Conservation (phyloP, 257 asterid genomes). For the Gynochthodes officinalis region DNA sequence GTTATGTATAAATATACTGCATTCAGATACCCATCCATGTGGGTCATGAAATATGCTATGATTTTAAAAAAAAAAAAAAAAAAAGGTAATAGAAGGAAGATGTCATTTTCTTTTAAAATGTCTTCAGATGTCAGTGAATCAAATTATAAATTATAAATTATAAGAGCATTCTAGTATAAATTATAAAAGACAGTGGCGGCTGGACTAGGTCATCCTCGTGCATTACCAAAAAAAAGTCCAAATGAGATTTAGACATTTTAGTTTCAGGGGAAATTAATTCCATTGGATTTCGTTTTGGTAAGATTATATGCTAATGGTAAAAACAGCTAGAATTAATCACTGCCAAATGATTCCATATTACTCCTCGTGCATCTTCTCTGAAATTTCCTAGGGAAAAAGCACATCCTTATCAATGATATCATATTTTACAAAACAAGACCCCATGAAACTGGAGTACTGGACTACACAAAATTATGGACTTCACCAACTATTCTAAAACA, state of each 20-base stretch:
- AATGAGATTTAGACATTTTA: background rate
- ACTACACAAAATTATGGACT: background rate
- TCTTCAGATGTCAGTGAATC: too few relatives aligned
- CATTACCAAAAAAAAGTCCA: background rate
- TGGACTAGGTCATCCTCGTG: conserved; percentile 1
- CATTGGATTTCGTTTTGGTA: background rate
- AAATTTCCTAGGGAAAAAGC: background rate
- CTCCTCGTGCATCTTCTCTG: background rate
- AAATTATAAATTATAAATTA: too few relatives aligned
- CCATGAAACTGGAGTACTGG: background rate
- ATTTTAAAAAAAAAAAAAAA: background rate
- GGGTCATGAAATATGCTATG: background rate
- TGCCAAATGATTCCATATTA: background rate
- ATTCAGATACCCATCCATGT: background rate
- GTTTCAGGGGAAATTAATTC: background rate
- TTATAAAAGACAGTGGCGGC: conserved; percentile 5
- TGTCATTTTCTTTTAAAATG: too few relatives aligned
- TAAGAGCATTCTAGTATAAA: too few relatives aligned
- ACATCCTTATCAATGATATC: background rate
- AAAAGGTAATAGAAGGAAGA: too few relatives aligned
- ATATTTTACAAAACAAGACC: background rate
- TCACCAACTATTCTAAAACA: background rate
- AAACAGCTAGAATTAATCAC: background rate
- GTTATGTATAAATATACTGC: background rate
- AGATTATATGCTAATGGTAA: background rate